Evolutionary conservation across 352 stramenopile genomes (phyloP).

Genomic region (Phytophthora multivora): DNA sequence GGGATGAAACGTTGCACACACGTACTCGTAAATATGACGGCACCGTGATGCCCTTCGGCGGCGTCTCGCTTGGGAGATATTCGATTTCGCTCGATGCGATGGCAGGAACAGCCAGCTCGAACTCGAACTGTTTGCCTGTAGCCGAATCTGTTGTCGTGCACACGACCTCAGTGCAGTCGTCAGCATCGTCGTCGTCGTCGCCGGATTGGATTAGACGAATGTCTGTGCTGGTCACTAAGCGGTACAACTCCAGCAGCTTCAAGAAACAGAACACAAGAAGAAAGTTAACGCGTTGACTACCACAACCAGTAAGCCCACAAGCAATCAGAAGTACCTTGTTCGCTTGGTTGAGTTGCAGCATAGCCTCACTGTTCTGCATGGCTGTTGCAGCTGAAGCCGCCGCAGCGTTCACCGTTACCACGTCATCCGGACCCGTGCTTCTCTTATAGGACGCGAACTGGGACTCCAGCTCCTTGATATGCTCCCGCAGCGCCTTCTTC

Average conservation of each 20-base stretch:
- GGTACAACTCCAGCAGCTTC: conserved; percentile 81
- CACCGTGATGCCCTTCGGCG: conserved; percentile 52
- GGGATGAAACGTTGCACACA: not conserved
- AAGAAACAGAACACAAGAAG: conserved; percentile 4
- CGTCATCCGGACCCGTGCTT: conserved; percentile 43
- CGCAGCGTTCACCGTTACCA: conserved; percentile 41
- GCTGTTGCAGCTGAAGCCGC: conserved; percentile 35
- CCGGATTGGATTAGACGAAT: conserved; percentile 71
- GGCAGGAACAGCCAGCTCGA: conserved; percentile 73
- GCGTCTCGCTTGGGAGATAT: conserved; percentile 72
- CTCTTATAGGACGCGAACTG: conserved; percentile 58
- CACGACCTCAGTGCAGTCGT: conserved; percentile 66
- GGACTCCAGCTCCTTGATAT: conserved; percentile 59
- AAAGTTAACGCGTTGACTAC: not conserved
- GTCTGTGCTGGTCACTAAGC: conserved; percentile 76
- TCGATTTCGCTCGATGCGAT: conserved; percentile 77
- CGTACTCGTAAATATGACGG: conserved; percentile 78
- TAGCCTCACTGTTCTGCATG: conserved; percentile 49
- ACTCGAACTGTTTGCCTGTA: conserved; percentile 70
- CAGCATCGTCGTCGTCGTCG: conserved; percentile 56
- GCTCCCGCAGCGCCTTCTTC: conserved; percentile 43
- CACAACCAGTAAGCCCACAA: not conserved
- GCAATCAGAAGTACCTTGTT: conserved; percentile 56
- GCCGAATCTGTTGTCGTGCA: conserved; percentile 73
- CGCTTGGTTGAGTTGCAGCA: conserved; percentile 62